phyloP scores from a whole-genome alignment of 352 stramenopile species.

The Sclerospora graminicola region DNA sequence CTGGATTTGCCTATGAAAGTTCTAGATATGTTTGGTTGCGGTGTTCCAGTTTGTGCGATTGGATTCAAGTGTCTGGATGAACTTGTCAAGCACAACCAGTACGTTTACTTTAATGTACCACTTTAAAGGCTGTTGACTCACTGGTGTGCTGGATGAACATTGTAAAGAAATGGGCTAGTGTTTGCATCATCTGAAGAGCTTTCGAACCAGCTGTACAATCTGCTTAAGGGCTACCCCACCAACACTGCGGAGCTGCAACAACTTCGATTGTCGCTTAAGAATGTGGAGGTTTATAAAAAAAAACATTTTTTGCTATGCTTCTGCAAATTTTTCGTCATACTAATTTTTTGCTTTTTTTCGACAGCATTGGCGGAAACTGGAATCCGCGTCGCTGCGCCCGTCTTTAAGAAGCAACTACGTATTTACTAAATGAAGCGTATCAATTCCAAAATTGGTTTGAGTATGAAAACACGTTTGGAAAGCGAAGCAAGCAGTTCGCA shows the following conservation, averaged over 20 bases:
- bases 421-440: conserved; percentile 9
- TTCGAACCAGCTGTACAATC: conserved; percentile 41
- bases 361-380: conserved; percentile 73
- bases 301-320: not conserved
- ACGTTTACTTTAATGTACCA: conserved; percentile 23
- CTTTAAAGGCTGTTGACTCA: not conserved
- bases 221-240: conserved; percentile 48
- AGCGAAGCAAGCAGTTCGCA: no score
- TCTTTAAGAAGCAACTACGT: conserved; percentile 47
- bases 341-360: not conserved
- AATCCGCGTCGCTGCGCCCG: conserved; percentile 38
- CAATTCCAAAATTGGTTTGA: no score
- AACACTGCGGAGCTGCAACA: conserved; percentile 33
- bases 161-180: conserved; percentile 56
- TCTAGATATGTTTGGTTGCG: conserved; percentile 98
- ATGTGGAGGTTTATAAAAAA: conserved; percentile 46
- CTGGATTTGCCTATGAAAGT: conserved; percentile 99
- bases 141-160: not conserved
- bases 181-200: conserved; percentile 54
- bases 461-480: no score
- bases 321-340: not conserved
- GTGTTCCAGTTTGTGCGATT: conserved; percentile 94
- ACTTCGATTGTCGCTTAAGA: conserved; percentile 34
- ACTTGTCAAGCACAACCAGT: conserved; percentile 91
- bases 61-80: conserved; percentile 94